These are phyloP conservation scores for Podaxis sp. DNA, from an alignment of 768 basidiomycete species.

Conservation along the genomic window DNA sequence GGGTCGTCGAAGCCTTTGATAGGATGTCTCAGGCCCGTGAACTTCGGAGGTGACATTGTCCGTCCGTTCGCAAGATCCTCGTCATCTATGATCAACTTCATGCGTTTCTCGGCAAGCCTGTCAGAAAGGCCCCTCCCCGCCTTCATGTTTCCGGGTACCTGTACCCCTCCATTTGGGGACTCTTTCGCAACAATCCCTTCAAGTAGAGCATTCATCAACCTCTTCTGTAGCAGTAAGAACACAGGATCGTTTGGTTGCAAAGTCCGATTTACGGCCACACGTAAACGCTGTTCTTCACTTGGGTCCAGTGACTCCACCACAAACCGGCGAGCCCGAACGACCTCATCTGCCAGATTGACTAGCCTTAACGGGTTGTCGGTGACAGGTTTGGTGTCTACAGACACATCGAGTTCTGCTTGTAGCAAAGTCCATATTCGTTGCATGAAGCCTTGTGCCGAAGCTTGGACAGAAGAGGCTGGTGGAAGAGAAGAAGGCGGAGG, in stretches of 20 bases:
- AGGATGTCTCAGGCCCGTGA: slow-evolving; percentile 7
- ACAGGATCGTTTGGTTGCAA: slow-evolving; percentile 61
- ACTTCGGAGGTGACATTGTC: background rate
- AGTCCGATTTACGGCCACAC: slow-evolving; percentile 59
- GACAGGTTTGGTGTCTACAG: slow-evolving; percentile 14
- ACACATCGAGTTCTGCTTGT: slow-evolving; percentile 16
- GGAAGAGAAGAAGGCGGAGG: slow-evolving; percentile 17
- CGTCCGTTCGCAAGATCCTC: background rate
- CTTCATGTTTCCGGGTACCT: slow-evolving; percentile 30
- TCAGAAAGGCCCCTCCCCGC: slow-evolving; percentile 25
- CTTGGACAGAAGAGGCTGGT: slow-evolving; percentile 4
- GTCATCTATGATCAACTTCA: slow-evolving; percentile 14
- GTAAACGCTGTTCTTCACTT: slow-evolving; percentile 48
- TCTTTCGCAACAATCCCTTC: slow-evolving; percentile 1
- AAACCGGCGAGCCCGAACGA: slow-evolving; percentile 47
- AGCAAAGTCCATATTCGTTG: slow-evolving; percentile 64
- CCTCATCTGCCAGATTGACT: slow-evolving; percentile 70
- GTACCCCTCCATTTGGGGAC: background rate
- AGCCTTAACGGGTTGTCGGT: slow-evolving; percentile 42
- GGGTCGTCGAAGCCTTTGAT: slow-evolving; percentile 71
- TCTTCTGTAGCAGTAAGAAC: slow-evolving; percentile 56
- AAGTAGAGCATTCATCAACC: slow-evolving; percentile 42
- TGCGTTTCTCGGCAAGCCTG: slow-evolving; percentile 18
- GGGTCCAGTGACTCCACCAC: slow-evolving; percentile 17
- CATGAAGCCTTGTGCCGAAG: slow-evolving; percentile 37